Evolutionary conservation across 2,329 filamentous ascomycete species (phyloP).

Genomic region (Stenocarpella maydis): DNA sequence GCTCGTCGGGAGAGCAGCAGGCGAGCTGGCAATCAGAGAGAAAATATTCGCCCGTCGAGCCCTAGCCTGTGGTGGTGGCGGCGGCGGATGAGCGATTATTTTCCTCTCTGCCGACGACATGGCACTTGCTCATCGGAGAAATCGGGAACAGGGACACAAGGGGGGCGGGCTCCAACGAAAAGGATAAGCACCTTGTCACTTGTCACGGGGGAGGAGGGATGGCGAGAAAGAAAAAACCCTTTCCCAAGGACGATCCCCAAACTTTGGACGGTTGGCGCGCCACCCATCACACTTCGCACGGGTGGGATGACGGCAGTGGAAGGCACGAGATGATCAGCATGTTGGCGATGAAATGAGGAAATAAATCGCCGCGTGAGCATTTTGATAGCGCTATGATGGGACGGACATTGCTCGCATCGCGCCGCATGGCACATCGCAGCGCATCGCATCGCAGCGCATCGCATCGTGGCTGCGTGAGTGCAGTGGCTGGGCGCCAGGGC

Average conservation of each 20-base stretch:
- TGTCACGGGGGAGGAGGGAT: neutral
- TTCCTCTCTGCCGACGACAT: no score
- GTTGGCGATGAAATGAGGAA: neutral
- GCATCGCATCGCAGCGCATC: neutral
- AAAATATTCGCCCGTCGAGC: no score
- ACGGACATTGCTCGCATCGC: neutral
- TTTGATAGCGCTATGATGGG: neutral
- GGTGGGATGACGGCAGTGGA: constrained; percentile 7
- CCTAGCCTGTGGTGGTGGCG: no score
- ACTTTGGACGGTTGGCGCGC: neutral
- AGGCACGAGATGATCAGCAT: constrained; percentile 21
- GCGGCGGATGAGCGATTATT: no score
- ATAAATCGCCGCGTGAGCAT: neutral
- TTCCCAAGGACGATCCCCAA: constrained; percentile 16
- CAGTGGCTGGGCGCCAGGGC: neutral
- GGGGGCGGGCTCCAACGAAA: no score
- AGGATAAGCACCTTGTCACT: no score
- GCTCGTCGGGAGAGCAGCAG: neutral
- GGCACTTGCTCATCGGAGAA: neutral
- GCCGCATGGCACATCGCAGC: neutral
- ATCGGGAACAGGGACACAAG: neutral
- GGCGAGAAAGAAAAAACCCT: neutral
- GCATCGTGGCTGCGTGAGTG: constrained; percentile 4
- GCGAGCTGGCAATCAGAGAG: constrained; percentile 17
- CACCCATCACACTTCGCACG: neutral